phyloP scores from a whole-genome alignment of 495 filamentous ascomycete species.

The Clohesyomyces aquaticus region DNA sequence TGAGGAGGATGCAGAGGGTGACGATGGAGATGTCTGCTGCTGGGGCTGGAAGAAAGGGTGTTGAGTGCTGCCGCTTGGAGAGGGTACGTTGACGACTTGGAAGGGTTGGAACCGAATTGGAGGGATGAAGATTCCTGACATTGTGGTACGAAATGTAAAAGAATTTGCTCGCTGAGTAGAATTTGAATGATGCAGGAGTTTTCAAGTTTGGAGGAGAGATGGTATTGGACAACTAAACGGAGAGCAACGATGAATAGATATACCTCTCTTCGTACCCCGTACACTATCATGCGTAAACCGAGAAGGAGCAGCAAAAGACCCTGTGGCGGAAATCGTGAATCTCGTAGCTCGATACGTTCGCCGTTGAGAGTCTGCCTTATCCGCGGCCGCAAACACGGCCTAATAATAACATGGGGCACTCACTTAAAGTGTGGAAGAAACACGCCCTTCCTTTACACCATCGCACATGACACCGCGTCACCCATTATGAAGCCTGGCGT shows the following conservation, averaged over 20 bases:
- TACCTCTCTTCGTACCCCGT: too few relatives aligned
- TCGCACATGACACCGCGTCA: conserved; percentile 36
- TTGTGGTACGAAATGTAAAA: not conserved
- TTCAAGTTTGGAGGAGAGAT: not conserved
- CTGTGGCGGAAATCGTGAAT: not conserved
- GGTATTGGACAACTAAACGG: not conserved
- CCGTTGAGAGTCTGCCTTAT: not conserved
- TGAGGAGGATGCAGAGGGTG: not conserved
- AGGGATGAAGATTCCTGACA: conserved; percentile 14
- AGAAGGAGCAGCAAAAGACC: conserved; percentile 1
- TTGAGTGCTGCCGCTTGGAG: conserved; percentile 3
- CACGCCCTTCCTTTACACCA: conserved; percentile 13
- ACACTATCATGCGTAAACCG: not conserved
- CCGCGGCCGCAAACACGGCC: not conserved
- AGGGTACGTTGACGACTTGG: conserved; percentile 25
- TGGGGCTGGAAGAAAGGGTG: conserved; percentile 35
- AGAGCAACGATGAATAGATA: not conserved
- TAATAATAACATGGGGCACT: conserved; percentile 10
- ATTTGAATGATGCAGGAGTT: not conserved
- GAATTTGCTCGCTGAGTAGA: not conserved
- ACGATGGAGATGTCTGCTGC: conserved; percentile 18
- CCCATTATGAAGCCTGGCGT: not conserved
- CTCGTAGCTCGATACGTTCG: too few relatives aligned
- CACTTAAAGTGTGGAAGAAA: too few relatives aligned
- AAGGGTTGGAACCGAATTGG: conserved; percentile 30